Evolutionary conservation across 495 filamentous ascomycete species (phyloP).

Genomic region (Hypomontagnella submonticulosa): DNA sequence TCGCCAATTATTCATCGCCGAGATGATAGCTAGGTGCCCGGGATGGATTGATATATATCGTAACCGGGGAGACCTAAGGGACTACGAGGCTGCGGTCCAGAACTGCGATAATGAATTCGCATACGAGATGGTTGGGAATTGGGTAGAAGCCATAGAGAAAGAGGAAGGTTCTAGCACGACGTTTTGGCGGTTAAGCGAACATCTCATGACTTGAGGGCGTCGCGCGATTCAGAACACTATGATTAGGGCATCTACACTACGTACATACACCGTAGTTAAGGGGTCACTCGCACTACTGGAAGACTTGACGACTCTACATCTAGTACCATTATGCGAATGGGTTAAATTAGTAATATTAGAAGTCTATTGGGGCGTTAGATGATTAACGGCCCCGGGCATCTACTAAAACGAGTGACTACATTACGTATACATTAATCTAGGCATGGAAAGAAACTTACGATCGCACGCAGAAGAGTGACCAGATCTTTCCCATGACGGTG

Average conservation of each 20-base stretch:
- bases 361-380: too few species aligned
- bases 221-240: too few species aligned
- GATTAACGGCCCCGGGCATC: too few species aligned
- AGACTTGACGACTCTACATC: too few species aligned
- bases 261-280: background rate
- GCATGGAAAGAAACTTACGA: background rate
- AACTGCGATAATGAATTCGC: constrained; percentile 47
- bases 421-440: too few species aligned
- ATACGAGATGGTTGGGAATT: constrained; percentile 33
- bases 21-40: constrained; percentile 46
- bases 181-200: constrained; percentile 27
- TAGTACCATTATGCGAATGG: too few species aligned
- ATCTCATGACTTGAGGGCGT: constrained; percentile 17
- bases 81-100: constrained; percentile 44
- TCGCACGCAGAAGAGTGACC: constrained; percentile 7
- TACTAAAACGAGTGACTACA: too few species aligned
- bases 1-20: constrained; percentile 46
- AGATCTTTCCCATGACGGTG: constrained; percentile 3
- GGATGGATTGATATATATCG: constrained; percentile 35
- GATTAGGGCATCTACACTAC: background rate
- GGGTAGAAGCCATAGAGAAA: constrained; percentile 36
- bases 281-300: too few species aligned
- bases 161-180: background rate
- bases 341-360: too few species aligned
- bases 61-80: constrained; percentile 21